These are phyloP conservation scores for Hanseniaspora jakobsenii DNA, from an alignment of 805 yeast genomes.

Conservation along the genomic window DNA sequence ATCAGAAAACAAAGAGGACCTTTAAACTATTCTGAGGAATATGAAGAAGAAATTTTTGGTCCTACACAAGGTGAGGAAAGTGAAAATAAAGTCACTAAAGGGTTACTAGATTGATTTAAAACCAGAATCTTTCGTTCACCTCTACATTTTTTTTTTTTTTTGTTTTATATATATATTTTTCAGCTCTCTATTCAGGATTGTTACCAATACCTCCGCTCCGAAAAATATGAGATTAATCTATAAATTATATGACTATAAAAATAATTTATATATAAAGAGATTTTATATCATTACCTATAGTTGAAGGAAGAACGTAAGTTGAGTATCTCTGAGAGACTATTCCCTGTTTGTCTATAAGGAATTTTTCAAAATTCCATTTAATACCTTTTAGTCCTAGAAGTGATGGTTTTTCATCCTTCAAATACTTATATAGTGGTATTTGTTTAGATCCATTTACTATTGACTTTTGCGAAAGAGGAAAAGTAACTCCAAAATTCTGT, in stretches of 20 bases:
- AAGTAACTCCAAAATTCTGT: constrained; percentile 59
- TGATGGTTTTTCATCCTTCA: constrained; percentile 53
- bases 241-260: no score
- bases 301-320: constrained; percentile 46
- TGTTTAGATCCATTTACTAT: constrained; percentile 66
- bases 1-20: constrained; percentile 5
- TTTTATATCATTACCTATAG: constrained; percentile 40
- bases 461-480: constrained; percentile 65
- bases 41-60: neutral
- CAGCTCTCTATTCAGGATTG: no score
- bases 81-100: constrained; percentile 1
- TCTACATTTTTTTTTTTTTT: neutral
- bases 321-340: constrained; percentile 43
- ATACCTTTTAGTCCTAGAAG: constrained; percentile 56
- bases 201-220: no score
- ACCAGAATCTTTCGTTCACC: neutral
- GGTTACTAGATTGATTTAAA: constrained; percentile 3
- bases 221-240: no score
- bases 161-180: no score
- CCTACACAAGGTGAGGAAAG: constrained; percentile 2
- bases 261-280: constrained; percentile 28
- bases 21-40: constrained; percentile 6
- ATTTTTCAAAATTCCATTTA: constrained; percentile 74
- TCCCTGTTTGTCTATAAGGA: constrained; percentile 47
- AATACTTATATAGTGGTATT: constrained; percentile 55